Evolutionary conservation across 768 basidiomycete species (phyloP), one percentile per base, ranked within the genome.

Genomic region (Favolaschia claudopus): DNA sequence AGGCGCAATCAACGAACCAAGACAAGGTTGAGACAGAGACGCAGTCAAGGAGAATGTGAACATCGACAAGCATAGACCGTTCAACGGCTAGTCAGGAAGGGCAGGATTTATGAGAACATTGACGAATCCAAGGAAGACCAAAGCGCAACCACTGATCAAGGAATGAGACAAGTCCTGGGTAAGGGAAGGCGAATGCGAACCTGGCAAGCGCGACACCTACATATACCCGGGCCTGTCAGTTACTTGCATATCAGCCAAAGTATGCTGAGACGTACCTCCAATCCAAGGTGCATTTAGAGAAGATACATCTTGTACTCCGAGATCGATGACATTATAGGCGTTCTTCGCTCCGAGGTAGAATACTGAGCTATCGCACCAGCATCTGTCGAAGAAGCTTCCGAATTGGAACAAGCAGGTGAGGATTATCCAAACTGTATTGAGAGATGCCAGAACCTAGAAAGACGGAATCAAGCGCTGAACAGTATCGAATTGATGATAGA

Each of bases 401-500:
- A 71, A 74, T 38, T 69, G 70, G 27, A 72, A 70, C 10, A 72
- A 15, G 33, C 68, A 72, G 1, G 61, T 52, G n/a, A 70, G 40
- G n/a, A 71, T 12, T 15, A 72, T 60, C 66, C 70, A 67, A 9
- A 67, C 14, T n/a, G 66, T 63, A 49, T 72, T 73, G 20, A 58
- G 34, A 7, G 61, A 53, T 5, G 70, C 72, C 4, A 68, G 22
- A 14, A n/a, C n/a, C n/a, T n/a, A n/a, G n/a, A n/a, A n/a, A n/a
- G n/a, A n/a, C n/a, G n/a, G n/a, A n/a, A n/a, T n/a, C n/a, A n/a
- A n/a, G n/a, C n/a, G n/a, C n/a, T n/a, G n/a, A n/a, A n/a, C n/a
- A n/a, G n/a, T n/a, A n/a, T n/a, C n/a, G n/a, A n/a, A n/a, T n/a
- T n/a, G n/a, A n/a, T n/a, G n/a, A n/a, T n/a, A n/a, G n/a, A n/a